Conservation (phyloP, 805 yeast genomes). For the Saturnispora hagleri region DNA sequence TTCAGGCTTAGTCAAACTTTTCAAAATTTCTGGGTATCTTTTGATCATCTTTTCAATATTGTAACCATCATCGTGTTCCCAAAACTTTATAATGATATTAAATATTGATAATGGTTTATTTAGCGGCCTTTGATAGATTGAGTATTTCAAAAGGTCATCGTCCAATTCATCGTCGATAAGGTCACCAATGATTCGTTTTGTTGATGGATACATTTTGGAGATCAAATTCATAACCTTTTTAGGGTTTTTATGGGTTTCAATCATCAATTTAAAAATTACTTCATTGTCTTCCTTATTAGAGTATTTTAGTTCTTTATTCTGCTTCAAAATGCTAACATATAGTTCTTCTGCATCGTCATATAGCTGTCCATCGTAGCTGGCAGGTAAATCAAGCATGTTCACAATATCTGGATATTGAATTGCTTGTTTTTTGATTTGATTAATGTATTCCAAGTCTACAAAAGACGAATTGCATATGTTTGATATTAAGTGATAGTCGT, state of each 20-base stretch:
- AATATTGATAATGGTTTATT: not conserved
- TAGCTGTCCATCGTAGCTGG: not conserved
- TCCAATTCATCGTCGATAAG: not conserved
- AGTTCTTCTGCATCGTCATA: not conserved
- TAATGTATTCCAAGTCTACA: not conserved
- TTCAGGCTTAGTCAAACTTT: not conserved
- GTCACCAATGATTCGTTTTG: not conserved
- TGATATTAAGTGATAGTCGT: not conserved
- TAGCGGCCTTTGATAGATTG: not conserved
- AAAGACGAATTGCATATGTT: not conserved
- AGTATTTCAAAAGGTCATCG: not conserved
- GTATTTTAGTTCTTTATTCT: not conserved
- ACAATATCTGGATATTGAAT: not conserved
- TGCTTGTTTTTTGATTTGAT: not conserved
- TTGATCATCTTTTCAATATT: not conserved
- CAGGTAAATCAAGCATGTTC: not conserved
- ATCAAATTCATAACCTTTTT: not conserved
- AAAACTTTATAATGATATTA: not conserved
- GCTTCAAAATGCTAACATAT: not conserved
- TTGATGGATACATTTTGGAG: not conserved
- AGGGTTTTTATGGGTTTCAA: not conserved
- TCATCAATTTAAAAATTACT: not conserved
- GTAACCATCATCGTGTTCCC: not conserved
- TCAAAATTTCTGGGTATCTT: not conserved
- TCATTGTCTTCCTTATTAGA: not conserved